Conservation (phyloP, 805 yeast species). For the Wickerhamiella dianesei region DNA sequence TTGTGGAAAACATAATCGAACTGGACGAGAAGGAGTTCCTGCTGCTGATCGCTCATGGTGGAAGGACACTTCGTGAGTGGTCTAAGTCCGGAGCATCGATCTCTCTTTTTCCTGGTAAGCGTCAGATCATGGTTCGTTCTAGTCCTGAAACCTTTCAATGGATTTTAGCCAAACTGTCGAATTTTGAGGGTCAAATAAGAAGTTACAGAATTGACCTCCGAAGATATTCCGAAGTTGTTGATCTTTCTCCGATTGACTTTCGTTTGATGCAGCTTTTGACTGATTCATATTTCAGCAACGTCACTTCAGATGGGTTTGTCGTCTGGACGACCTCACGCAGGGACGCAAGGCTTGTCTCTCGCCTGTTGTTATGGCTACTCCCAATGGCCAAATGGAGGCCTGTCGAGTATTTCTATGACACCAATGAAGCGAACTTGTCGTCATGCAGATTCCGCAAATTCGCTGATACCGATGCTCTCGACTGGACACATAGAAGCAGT, state of each 20-base stretch:
- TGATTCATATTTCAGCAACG: constrained; percentile 18
- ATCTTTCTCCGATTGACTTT: constrained; percentile 13
- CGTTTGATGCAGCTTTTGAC: constrained; percentile 21
- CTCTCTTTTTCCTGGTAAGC: constrained; percentile 25
- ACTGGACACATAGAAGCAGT: constrained; percentile 20
- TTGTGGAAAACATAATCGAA: constrained; percentile 25
- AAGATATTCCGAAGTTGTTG: constrained; percentile 6
- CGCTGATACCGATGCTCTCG: constrained; percentile 18
- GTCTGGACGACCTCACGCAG: constrained; percentile 10
- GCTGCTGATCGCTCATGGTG: constrained; percentile 29
- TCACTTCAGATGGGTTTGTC: constrained; percentile 8
- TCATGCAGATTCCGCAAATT: constrained; percentile 8
- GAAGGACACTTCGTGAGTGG: constrained; percentile 29
- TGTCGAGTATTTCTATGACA: constrained; percentile 11
- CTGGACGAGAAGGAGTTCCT: constrained; percentile 31
- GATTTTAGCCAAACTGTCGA: constrained; percentile 27
- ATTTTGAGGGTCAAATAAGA: constrained; percentile 21
- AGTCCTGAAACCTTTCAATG: constrained; percentile 31
- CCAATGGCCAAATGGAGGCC: constrained; percentile 10
- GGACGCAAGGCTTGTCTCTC: constrained; percentile 14
- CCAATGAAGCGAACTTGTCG: constrained; percentile 5
- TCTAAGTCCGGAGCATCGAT: constrained; percentile 32
- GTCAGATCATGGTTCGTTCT: constrained; percentile 29
- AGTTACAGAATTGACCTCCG: constrained; percentile 26
- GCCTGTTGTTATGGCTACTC: constrained; percentile 13